A percentile compares a stretch with the other conserved stretches of the same genome.
phyloP scores from a whole-genome alignment of 2,329 filamentous ascomycete species.

The Diplodia seriata region DNA sequence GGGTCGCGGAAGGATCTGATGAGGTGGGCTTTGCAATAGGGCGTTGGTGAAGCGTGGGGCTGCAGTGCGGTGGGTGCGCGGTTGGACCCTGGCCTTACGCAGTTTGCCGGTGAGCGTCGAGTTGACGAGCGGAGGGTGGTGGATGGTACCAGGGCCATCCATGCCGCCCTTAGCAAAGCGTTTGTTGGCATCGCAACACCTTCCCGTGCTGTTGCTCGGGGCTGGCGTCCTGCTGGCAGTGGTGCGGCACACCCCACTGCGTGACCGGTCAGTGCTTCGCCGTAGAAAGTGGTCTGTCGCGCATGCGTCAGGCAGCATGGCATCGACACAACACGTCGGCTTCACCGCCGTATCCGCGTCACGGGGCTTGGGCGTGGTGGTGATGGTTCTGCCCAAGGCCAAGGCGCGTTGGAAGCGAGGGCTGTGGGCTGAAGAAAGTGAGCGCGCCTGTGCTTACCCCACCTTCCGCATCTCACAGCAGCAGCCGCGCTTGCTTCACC shows the following conservation, averaged over 20 bases:
- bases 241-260: conserved; percentile 24
- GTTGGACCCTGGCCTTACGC: conserved; percentile 22
- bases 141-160: conserved; percentile 11
- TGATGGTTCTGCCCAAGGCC: conserved; percentile 24
- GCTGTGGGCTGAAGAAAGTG: conserved; percentile 6
- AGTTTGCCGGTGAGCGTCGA: conserved; percentile 21
- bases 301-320: conserved; percentile 24
- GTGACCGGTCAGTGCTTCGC: conserved; percentile 22
- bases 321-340: conserved; percentile 3
- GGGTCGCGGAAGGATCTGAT: conserved; percentile 24
- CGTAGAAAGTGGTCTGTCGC: conserved; percentile 8
- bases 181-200: conserved; percentile 24
- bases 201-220: conserved; percentile 19
- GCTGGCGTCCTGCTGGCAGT: conserved; percentile 21
- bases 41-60: conserved; percentile 7
- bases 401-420: conserved; percentile 15
- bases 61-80: conserved; percentile 14
- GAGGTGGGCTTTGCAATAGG: conserved; percentile 14
- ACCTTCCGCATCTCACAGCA: conserved; percentile 13
- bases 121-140: not conserved
- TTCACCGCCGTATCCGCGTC: conserved; percentile 25
- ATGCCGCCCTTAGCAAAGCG: conserved; percentile 21
- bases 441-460: conserved; percentile 9
- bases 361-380: conserved; percentile 20
- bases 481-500: conserved; percentile 2